Conservation (phyloP, 768 basidiomycete genomes). For the Serendipita vermifera region DNA sequence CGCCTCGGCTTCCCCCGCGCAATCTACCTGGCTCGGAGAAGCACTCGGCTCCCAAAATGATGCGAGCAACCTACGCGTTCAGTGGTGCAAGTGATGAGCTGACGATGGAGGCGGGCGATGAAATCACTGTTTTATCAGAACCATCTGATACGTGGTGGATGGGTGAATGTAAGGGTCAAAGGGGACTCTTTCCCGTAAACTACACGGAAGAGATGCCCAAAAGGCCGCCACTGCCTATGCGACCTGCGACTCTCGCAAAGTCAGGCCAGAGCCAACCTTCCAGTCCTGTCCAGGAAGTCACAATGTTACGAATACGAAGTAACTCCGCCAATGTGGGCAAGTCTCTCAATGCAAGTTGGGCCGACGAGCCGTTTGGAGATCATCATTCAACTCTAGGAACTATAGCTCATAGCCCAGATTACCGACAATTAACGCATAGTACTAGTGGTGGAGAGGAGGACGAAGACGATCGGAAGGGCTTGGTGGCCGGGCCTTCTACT, state of each 20-base stretch:
- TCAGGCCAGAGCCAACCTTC: not conserved
- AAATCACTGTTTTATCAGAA: constrained; percentile 64
- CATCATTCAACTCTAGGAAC: constrained; percentile 32
- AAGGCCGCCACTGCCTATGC: constrained; percentile 24
- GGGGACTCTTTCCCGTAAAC: constrained; percentile 69
- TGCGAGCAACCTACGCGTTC: constrained; percentile 67
- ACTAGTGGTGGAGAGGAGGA: constrained; percentile 33
- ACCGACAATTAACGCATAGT: constrained; percentile 33
- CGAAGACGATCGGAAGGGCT: constrained; percentile 27
- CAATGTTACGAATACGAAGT: constrained; percentile 23
- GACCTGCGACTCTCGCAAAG: constrained; percentile 16
- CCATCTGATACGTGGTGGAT: constrained; percentile 88
- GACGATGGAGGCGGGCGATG: constrained; percentile 56
- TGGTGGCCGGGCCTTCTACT: constrained; percentile 12
- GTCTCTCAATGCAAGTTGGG: constrained; percentile 26
- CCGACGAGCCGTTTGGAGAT: constrained; percentile 37
- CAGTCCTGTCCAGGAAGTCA: constrained; percentile 13
- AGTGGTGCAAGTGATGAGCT: constrained; percentile 65
- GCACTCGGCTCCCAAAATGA: constrained; percentile 26
- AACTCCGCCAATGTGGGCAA: constrained; percentile 20
- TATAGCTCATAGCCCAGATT: constrained; percentile 34
- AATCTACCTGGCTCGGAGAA: constrained; percentile 18
- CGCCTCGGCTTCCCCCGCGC: constrained; percentile 13
- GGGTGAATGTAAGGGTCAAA: constrained; percentile 56
- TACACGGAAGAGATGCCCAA: constrained; percentile 42